Evolutionary conservation across 257 asterid species (phyloP).

Genomic region (Solanum appendiculatum): DNA sequence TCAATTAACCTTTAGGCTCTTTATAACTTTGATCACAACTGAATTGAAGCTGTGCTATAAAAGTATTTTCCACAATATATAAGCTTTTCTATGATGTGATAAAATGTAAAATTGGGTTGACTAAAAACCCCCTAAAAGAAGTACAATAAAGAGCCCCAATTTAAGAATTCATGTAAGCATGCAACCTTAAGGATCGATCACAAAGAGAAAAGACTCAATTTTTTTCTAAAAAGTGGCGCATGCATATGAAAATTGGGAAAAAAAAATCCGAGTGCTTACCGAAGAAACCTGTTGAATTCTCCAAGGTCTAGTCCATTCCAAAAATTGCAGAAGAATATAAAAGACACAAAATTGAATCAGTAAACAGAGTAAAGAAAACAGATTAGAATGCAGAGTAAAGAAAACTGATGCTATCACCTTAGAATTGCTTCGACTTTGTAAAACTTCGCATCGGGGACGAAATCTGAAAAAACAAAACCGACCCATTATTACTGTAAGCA

Average conservation of each 20-base stretch:
- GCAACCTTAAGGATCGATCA: neutral
- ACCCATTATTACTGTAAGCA: neutral
- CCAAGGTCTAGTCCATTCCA: conserved; percentile 65
- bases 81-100: neutral
- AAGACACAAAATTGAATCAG: neutral
- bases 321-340: conserved; percentile 6
- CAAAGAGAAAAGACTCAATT: neutral
- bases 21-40: neutral
- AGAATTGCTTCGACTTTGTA: conserved; percentile 90
- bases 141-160: neutral
- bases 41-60: neutral
- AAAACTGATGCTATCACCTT: conserved; percentile 30
- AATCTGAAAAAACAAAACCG: conserved; percentile 28
- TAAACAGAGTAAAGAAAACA: neutral
- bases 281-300: conserved; percentile 86
- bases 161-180: neutral
- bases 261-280: conserved; percentile 34
- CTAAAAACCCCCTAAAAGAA: neutral
- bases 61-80: neutral
- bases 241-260: neutral
- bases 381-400: neutral
- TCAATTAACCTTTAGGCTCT: neutral
- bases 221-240: neutral
- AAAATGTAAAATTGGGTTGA: neutral
- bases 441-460: conserved; percentile 60